Percentiles rank a stretch among this genome's conserved stretches.
These are phyloP conservation scores for Raphanus raphanistrum DNA, from an alignment of 345 rosid species.

Conservation along the genomic window DNA sequence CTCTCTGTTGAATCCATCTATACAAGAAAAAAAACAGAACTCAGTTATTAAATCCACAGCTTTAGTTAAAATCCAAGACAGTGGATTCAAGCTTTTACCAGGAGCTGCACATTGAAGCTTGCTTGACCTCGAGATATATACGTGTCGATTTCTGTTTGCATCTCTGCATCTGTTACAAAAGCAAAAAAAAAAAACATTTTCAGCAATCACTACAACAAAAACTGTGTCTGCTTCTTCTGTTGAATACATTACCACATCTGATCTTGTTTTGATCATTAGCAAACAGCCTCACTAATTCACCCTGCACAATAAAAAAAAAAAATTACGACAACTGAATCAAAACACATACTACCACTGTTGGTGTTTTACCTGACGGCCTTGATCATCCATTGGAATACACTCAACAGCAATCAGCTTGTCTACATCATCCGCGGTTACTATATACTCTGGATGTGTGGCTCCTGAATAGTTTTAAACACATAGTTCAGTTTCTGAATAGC, in stretches of 20 bases:
- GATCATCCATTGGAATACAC: conserved; percentile 99
- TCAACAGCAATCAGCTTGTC: conserved; percentile 95
- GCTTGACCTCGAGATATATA: conserved; percentile 72
- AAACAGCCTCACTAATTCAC: conserved; percentile 81
- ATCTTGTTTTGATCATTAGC: conserved; percentile 94
- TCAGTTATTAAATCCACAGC: not conserved
- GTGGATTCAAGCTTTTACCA: conserved; percentile 49
- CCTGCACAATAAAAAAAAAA: conserved; percentile 49
- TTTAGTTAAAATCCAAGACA: not conserved
- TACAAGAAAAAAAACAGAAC: not conserved
- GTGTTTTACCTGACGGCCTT: conserved; percentile 74
- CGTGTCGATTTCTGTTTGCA: conserved; percentile 71
- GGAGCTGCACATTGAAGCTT: conserved; percentile 56
- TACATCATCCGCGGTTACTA: conserved; percentile 98
- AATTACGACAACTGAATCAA: not conserved
- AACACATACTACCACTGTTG: not conserved
- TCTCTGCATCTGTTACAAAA: conserved; percentile 58
- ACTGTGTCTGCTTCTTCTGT: not conserved
- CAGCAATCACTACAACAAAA: not conserved
- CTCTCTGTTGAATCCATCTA: conserved; percentile 72
- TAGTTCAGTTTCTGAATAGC: not conserved
- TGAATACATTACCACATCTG: conserved; percentile 74
- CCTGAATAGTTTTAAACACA: conserved; percentile 47
- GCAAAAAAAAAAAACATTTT: not conserved
- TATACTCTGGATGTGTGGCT: conserved; percentile 95